Conservation (phyloP, 139 green algal species). For the Marvania coccoides region DNA sequence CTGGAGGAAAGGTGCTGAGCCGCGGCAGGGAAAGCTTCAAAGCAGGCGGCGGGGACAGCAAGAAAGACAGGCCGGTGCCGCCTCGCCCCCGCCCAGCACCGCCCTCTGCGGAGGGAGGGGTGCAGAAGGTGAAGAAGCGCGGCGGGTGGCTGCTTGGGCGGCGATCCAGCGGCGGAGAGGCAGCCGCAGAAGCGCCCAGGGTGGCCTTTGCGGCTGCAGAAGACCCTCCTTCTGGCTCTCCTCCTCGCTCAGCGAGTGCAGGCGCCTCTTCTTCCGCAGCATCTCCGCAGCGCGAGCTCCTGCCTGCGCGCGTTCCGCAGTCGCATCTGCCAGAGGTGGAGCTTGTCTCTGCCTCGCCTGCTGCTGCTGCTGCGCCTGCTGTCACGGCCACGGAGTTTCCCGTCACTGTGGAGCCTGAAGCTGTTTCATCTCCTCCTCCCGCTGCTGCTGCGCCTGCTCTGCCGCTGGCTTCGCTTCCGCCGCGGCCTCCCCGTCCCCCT, state of each 20-base stretch:
- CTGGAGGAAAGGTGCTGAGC: background rate
- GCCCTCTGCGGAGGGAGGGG: background rate
- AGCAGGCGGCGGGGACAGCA: background rate
- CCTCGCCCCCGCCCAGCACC: background rate
- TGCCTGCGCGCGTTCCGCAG: background rate
- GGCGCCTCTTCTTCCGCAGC: background rate
- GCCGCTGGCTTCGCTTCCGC: background rate
- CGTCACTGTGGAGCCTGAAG: background rate
- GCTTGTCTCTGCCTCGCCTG: background rate
- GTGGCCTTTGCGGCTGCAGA: background rate
- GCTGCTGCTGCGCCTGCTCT: background rate
- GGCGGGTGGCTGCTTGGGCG: background rate
- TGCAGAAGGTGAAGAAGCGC: background rate
- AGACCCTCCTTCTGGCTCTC: too few relatives aligned
- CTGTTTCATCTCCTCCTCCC: background rate
- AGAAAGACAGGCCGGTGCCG: background rate
- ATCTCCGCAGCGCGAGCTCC: background rate
- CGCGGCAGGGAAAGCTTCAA: background rate
- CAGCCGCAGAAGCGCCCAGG: background rate
- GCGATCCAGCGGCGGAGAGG: background rate
- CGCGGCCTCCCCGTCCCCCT: background rate
- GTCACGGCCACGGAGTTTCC: too few relatives aligned
- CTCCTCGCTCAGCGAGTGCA: too few relatives aligned
- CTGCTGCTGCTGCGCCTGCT: background rate
- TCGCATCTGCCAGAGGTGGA: background rate